Evolutionary conservation across 2,329 filamentous ascomycete genomes (phyloP), one percentile per base, ranked within the genome.

Genomic region (Escovopsis sp.): DNA sequence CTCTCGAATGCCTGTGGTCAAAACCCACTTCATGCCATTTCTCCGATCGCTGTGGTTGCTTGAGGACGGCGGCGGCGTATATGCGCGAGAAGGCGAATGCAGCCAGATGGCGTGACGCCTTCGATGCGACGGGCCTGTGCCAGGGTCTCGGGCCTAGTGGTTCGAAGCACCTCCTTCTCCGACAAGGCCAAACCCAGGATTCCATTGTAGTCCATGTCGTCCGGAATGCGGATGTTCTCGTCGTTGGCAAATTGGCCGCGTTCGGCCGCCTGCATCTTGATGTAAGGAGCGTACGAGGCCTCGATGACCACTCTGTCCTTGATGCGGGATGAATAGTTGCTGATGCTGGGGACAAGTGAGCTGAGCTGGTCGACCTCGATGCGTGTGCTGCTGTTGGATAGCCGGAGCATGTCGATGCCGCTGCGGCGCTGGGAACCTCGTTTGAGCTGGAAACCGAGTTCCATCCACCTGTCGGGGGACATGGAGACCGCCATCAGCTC

Each of bases 61-160:
- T 20, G 20, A 4, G 41, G 25, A 7, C 44, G 38, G 15, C 39
- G 51, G 25, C 57, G 53, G 34, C 65, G 67, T n/a, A 86, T 77
- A 56, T 74, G 72, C 20, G 67, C 68, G 43, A 89, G 60, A 46
- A 91, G 55, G 42, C 74, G 62, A 35, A 81, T 54, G 43, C 71
- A 71, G 0, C 74, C 76, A 0, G 72, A 65, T 1, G 77, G 76
- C 15, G 76, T 81, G 46, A 81, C 67, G 4, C 89, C 89, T 60
- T 98, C 91, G 10, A 95, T 76, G 12, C 91, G 68, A 39, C 86
- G 71, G 29, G 89, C 89, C 70, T 95, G 91, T 0, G 85, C 89
- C 16, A 98, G 68, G 46, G 76, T 93, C 61, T 93, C 85, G 0
- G 91, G 91, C 40, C 76, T 67, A 1, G 85, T 82, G 2, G 68